A percentile compares a stretch with the other conserved stretches of the same genome.
Conservation (phyloP, 2,329 filamentous ascomycete species). For the Nemania sp. region DNA sequence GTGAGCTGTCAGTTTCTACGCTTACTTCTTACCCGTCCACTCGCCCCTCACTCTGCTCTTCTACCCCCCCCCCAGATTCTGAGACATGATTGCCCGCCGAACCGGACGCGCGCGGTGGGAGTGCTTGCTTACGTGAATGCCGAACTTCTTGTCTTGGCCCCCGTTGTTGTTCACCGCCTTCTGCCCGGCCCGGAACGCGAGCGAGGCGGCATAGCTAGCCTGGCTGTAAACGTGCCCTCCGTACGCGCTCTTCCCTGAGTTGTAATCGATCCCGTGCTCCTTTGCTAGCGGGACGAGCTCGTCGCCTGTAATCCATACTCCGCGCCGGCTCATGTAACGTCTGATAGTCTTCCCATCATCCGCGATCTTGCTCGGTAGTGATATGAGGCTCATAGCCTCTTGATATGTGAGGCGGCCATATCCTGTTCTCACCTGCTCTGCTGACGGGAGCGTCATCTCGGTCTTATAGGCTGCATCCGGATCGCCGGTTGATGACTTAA, state of each 20-base stretch:
- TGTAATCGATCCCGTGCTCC: not conserved
- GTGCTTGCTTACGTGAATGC: constrained; percentile 57
- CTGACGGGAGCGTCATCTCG: constrained; percentile 32
- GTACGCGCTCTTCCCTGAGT: constrained; percentile 49
- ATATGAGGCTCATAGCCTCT: constrained; percentile 52
- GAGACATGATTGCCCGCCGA: not conserved
- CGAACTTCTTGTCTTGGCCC: constrained; percentile 33
- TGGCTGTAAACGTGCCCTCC: constrained; percentile 61
- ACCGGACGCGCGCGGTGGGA: not conserved
- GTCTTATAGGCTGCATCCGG: constrained; percentile 1
- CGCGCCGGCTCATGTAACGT: constrained; percentile 53
- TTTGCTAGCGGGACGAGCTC: constrained; percentile 44
- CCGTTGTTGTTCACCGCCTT: constrained; percentile 34
- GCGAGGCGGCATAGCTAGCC: constrained; percentile 54
- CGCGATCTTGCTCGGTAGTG: constrained; percentile 46
- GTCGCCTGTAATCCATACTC: constrained; percentile 50
- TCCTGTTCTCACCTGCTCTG: constrained; percentile 28
- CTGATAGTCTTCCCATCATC: constrained; percentile 39
- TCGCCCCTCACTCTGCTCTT: not conserved
- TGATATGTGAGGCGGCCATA: constrained; percentile 51
- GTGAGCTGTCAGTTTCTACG: not conserved
- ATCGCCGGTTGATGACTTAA: not conserved
- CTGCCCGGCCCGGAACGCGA: constrained; percentile 50
- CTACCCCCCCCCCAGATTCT: not conserved
- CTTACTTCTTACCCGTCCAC: no score